These are phyloP conservation scores for Phyllosticta paracitricarpa DNA, from an alignment of 2,329 filamentous ascomycete genomes.

Conservation along the genomic window DNA sequence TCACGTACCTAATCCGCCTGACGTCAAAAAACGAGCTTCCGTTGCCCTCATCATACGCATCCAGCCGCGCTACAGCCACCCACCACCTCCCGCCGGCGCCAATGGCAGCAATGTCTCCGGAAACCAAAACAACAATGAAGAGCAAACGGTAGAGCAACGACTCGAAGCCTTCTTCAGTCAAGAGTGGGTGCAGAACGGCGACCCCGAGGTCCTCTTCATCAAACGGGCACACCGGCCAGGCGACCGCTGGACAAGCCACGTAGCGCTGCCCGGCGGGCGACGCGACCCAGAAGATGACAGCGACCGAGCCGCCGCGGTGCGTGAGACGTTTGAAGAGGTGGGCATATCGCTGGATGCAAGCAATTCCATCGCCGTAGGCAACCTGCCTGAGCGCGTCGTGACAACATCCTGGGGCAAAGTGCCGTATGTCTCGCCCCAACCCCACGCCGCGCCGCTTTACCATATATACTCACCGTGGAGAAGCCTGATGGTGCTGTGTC, in stretches of 20 bases:
- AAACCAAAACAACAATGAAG: background rate
- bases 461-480: background rate
- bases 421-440: slow-evolving; percentile 37
- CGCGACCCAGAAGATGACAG: slow-evolving; percentile 54
- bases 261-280: slow-evolving; percentile 58
- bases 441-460: background rate
- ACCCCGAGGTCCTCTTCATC: slow-evolving; percentile 61
- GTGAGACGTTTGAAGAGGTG: slow-evolving; percentile 58
- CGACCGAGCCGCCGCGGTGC: slow-evolving; percentile 51
- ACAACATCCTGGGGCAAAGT: slow-evolving; percentile 57
- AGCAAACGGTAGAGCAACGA: slow-evolving; percentile 28
- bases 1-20: slow-evolving; percentile 38
- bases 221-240: slow-evolving; percentile 55
- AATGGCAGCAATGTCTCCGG: background rate
- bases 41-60: slow-evolving; percentile 56
- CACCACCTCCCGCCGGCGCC: slow-evolving; percentile 28
- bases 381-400: slow-evolving; percentile 56
- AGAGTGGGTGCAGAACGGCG: slow-evolving; percentile 54
- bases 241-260: slow-evolving; percentile 60
- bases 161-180: slow-evolving; percentile 52
- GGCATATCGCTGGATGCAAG: slow-evolving; percentile 47
- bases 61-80: slow-evolving; percentile 47
- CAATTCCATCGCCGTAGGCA: slow-evolving; percentile 42
- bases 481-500: slow-evolving; percentile 59
- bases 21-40: slow-evolving; percentile 50